A percentile compares a stretch with the other conserved stretches of the same genome.
Evolutionary conservation across 2,329 filamentous ascomycete genomes (phyloP).

Genomic region (Hypoxylon sp.): DNA sequence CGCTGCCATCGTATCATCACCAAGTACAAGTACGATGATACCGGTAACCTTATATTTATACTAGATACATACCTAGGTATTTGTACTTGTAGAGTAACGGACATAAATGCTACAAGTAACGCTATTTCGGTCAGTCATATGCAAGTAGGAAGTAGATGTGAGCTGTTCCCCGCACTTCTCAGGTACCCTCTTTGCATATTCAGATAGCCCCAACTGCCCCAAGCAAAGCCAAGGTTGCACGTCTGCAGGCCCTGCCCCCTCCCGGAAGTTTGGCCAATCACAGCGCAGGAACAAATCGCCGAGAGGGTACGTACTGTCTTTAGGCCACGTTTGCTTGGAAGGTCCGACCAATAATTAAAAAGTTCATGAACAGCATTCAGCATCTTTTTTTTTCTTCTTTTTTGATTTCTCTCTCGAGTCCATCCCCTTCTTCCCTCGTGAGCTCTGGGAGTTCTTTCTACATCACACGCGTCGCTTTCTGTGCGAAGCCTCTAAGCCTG

Average conservation of each 20-base stretch:
- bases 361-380: constrained; percentile 32
- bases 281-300: constrained; percentile 9
- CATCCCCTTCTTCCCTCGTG: constrained; percentile 44
- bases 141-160: background rate
- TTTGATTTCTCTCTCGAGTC: constrained; percentile 17
- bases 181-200: too few relatives aligned
- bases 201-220: too few relatives aligned
- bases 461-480: constrained; percentile 32
- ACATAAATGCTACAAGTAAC: too few relatives aligned
- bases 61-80: too few relatives aligned
- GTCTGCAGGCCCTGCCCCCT: constrained; percentile 4
- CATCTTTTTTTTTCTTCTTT: constrained; percentile 22
- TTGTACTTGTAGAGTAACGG: background rate
- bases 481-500: constrained; percentile 19
- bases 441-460: constrained; percentile 51
- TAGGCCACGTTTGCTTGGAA: constrained; percentile 45
- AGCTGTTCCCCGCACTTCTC: constrained; percentile 29
- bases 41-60: too few relatives aligned
- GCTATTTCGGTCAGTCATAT: too few relatives aligned
- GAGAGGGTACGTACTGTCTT: constrained; percentile 39
- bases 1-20: too few relatives aligned
- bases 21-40: too few relatives aligned
- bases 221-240: too few relatives aligned
- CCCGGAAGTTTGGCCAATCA: constrained; percentile 30
- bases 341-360: constrained; percentile 41